These are phyloP conservation scores for Cicer pinnatifidum DNA, from an alignment of 306 rosid genomes.

Conservation along the genomic window DNA sequence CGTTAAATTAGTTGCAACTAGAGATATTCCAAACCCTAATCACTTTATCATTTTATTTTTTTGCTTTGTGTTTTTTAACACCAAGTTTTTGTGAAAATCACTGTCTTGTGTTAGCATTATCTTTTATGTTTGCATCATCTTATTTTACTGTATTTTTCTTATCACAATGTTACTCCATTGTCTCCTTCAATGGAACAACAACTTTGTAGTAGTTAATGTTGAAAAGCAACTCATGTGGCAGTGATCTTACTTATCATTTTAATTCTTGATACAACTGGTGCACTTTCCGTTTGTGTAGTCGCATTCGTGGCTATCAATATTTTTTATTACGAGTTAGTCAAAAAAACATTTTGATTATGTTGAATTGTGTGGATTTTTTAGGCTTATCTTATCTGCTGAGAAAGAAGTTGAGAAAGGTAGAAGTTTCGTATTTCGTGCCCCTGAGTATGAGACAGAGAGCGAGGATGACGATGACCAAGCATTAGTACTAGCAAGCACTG, in stretches of 20 bases:
- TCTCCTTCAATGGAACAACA: not conserved
- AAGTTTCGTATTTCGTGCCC: constrained; percentile 64
- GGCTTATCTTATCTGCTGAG: constrained; percentile 40
- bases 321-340: not conserved
- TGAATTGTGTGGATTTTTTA: constrained; percentile 26
- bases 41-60: not conserved
- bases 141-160: not conserved
- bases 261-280: not conserved
- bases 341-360: not conserved
- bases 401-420: constrained; percentile 48
- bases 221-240: not conserved
- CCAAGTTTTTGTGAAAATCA: constrained; percentile 3
- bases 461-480: constrained; percentile 48
- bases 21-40: not conserved
- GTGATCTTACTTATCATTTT: too few species aligned
- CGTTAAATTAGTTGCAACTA: too few species aligned
- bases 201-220: not conserved
- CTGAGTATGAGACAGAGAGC: constrained; percentile 60
- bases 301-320: not conserved
- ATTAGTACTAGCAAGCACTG: constrained; percentile 43
- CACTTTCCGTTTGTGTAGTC: not conserved
- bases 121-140: not conserved
- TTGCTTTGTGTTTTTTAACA: not conserved
- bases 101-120: not conserved
- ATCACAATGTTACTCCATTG: not conserved